Evolutionary conservation across 2,329 filamentous ascomycete genomes (phyloP), one percentile per base, ranked within the genome.

Genomic region (Aspergillus fumigatiaffinis): DNA sequence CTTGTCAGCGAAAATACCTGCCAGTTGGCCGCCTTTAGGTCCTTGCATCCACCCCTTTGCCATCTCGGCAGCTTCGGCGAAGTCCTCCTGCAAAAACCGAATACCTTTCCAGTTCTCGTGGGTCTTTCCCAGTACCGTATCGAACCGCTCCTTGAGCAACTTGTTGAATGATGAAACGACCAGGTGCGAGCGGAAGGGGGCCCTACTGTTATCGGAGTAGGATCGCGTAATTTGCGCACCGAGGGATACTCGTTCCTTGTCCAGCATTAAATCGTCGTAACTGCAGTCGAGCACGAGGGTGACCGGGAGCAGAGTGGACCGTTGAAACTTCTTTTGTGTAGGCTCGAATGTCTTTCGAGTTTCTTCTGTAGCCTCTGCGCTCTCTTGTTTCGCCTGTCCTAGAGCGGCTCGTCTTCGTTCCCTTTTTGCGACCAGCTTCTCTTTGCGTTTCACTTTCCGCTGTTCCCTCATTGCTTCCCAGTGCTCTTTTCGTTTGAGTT

Each of bases 261-360:
- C 89, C 52, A 82, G 82, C 94, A 99, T 99, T 69, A 92, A 84
- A 46, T 89, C 80, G 72, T 99, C 92, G 71, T 95, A 99, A 63
- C 90, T 87, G 76, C 93, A 97, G 77, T 99, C 94, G 61, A 99
- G 79, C 58, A 99, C 81, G 63, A 99, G 79, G 0, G 90, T 85
- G 23, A 97, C 78, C 1, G 92, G 92, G 0, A 95, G 82, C 55
- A 86, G 83, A 51, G 80, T 77, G 3, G 80, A 76, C 21, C 66
- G 73, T 54, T 62, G 64, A 44, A 66, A 62, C 52, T 68, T 65
- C 38, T 67, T 62, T 55, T 67, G 63, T 5, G 58, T 60, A 42
- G 63, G 55, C 49, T 63, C 58, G 57, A 67, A 64, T 52, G 60
- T 51, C 56, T 71, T 69, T 53, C 66, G 66, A 44, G 70, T 48